Base-by-base conservation (phyloP, 345 rosid species). In the Eucalyptus guilfoylei region DNA sequence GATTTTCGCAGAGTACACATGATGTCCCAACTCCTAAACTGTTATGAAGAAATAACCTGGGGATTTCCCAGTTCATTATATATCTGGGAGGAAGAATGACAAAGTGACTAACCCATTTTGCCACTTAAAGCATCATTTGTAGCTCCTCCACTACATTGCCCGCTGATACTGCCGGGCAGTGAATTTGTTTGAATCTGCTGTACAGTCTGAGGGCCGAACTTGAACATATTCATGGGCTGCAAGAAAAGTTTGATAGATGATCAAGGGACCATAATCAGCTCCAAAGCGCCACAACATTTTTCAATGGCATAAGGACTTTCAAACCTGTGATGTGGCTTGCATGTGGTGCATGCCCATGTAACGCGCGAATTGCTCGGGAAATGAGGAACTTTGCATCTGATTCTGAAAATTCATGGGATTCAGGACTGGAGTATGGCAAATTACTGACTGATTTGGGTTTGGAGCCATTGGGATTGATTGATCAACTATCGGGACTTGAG, bases 261-360 rank as follows among this genome's bases (percentile, higher is more conserved):
- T 24, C 32, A 67, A n/a, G 64, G 69, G 87, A 24, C 48, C 19
- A 55, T 87, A 48, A 37, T 58, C 45, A 28, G n/a, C 24, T 44
- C 40, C 44, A 26, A 52, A 60, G 24, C 11, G 7, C 48, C 58
- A 15, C 44, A 19, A 55, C 64, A 86, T 50, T 11, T 48, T 86
- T 86, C 4, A 30, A 23, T 30, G 32, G 54, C 64, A 52, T 32
- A n/a, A 81, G n/a, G 21, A 62, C 64, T 40, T 40, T 76, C 89
- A 89, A 87, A 95, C 96, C 95, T 95, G 95, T 89, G 97, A 85
- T 85, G 91, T 87, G 15, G 90, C 88, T 69, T 93, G 96, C 94
- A 93, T 89, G 23, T 91, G 93, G 28, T 93, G 95, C 89, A 94
- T 94, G 55, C 91, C 94, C 91, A 94, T 90, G 88, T 89, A 93